Evolutionary conservation across 2,329 filamentous ascomycete species (phyloP), one percentile per base, ranked within the genome.

Genomic region (Fusarium beomiforme): DNA sequence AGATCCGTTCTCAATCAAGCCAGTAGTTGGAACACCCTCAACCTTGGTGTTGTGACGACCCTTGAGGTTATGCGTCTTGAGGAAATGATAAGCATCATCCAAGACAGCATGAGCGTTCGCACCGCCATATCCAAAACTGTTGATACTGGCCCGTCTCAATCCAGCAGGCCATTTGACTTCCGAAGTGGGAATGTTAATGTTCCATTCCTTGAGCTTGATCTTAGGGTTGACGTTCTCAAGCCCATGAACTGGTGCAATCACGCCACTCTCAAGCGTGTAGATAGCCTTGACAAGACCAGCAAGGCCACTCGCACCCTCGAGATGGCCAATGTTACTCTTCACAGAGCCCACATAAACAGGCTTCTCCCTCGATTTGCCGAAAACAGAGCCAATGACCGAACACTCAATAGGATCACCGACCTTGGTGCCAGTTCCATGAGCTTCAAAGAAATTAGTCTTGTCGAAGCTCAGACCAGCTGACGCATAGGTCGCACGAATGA

Each of bases 381-480:
- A 63, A 6, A 59, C 56, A 8, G 50, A 34, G 3, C 37, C 33
- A 16, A 63, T 63, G 1, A 59, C 60, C 1, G 37, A 59, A 3
- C 56, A 59, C 34, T 63, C 60, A 5, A 61, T 39, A 17, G 60
- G 60, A 19, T 63, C 60, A 11, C 85, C 85, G 1, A 76, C 78
- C 4, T 71, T 58, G 0, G 85, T 86, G 1, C 84, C 84, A 0
- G 85, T 86, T 0, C 83, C 85, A 39, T 87, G 85, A 6, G 42
- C 44, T 12, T 67, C 42, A 9, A 67, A 66, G 19, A 50, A 61
- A 24, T 42, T 31, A 12, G 23, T 24, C 29, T 43, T 36, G 17
- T 36, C 26, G 13, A 34, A 23, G 23, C 42, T 49, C 16, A 64
- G 49, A 29, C 39, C 42, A n/a, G 62, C 62, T 21, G 29, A 24